phyloP scores from a whole-genome alignment of 2,329 filamentous ascomycete species.

The Stachybotrys chartarum region DNA sequence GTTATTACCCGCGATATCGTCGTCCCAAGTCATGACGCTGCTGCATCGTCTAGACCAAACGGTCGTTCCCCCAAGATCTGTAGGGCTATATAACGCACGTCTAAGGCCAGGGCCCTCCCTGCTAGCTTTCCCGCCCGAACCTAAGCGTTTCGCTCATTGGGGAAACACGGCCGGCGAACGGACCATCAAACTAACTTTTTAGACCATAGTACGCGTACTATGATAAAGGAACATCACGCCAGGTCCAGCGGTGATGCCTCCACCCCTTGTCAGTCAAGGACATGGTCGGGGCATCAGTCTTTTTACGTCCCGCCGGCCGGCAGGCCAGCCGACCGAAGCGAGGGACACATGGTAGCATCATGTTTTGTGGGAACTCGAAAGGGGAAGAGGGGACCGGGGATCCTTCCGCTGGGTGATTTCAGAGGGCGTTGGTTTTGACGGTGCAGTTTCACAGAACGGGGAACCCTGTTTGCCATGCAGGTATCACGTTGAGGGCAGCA shows the following conservation, averaged over 20 bases:
- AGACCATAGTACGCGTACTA: background rate
- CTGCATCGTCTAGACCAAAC: background rate
- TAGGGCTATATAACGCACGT: background rate
- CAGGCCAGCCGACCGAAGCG: no score
- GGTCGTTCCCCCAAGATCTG: background rate
- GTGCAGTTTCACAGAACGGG: background rate
- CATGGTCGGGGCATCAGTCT: no score
- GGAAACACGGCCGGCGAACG: background rate
- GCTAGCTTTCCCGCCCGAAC: background rate
- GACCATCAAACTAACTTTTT: background rate
- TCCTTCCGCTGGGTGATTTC: background rate
- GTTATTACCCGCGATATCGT: background rate
- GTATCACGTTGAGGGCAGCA: background rate
- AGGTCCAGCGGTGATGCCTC: background rate
- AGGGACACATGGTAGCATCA: no score
- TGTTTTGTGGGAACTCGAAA: background rate
- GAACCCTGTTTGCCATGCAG: background rate
- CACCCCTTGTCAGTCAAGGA: background rate
- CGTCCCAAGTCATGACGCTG: background rate
- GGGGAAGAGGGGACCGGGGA: background rate
- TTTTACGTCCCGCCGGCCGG: no score
- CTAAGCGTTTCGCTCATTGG: background rate
- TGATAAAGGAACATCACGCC: background rate
- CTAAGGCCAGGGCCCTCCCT: background rate
- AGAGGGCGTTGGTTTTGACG: background rate